Base-by-base conservation (phyloP, 2,329 filamentous ascomycete genomes). In the Plenodomus lindquistii region DNA sequence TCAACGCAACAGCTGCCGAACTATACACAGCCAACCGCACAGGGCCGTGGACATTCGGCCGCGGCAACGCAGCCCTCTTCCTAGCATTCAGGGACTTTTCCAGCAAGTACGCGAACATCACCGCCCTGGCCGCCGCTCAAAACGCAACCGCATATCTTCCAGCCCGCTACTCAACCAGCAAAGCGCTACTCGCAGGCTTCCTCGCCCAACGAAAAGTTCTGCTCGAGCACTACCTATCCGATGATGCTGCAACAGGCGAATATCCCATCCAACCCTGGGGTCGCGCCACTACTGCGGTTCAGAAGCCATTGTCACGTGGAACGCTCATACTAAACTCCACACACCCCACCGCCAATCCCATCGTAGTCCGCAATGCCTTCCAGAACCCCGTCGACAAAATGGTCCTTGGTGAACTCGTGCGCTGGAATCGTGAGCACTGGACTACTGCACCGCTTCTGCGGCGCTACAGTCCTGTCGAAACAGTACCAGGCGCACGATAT, bases 321-420 rank as follows among this genome's bases (percentile, higher is more conserved):
- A 67, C 65, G 5, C 59, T 73, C 22, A 62, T 53, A 4, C 57
- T 73, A 31, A 69, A 72, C 46, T 62, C 62, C 4, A 62, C 69
- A 13, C 51, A 71, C 36, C 68, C 67, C 4, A 31, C 41, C 2
- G 57, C 51, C 1, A 51, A 52, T 13, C 70, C 69, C 8, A 46
- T 70, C 11, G 48, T 71, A 19, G 45, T 66, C 24, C 67, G 57
- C 37, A 62, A 62, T 38, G 59, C 69, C 13, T 66, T 53, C 29
- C 47, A 60, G 13, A 69, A 72, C 48, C 69, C 68, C 2, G 45
- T 68, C 11, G 72, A 75, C 40, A 51, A 57, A 9, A 45, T 56
- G 16, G 47, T 72, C 8, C 43, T 72, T 1, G 55, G 65, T 2
- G 63, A 61, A 17, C 57, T 66, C 6, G 46, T 73, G 2, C 60